Conservation (phyloP, 495 filamentous ascomycete genomes). For the Penicillium fimorum region DNA sequence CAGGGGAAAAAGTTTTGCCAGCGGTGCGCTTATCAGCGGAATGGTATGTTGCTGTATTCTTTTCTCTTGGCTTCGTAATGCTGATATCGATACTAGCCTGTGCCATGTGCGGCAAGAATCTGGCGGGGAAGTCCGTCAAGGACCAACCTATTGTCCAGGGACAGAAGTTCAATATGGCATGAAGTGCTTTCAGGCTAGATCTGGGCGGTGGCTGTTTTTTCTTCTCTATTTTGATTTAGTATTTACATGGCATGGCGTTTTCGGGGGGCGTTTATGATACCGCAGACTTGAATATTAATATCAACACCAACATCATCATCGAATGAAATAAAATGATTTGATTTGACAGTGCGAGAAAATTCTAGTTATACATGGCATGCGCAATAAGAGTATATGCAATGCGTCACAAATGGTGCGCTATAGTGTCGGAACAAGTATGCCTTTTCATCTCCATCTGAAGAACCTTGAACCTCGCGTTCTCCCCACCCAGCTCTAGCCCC, state of each 20-base stretch:
- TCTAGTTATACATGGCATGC: constrained; percentile 51
- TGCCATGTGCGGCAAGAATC: constrained; percentile 63
- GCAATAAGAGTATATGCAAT: constrained; percentile 44
- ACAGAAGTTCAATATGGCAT: constrained; percentile 66
- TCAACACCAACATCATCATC: neutral
- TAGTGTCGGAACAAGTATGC: constrained; percentile 19
- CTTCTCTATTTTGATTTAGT: neutral
- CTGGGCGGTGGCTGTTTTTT: neutral
- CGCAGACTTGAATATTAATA: neutral
- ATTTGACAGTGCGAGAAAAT: constrained; percentile 33
- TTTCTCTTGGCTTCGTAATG: neutral
- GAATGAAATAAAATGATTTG: constrained; percentile 22
- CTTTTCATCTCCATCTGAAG: constrained; percentile 10
- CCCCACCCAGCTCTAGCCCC: constrained; percentile 15
- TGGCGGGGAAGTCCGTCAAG: constrained; percentile 46
- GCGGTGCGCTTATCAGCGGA: constrained; percentile 63
- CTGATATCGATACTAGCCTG: constrained; percentile 49
- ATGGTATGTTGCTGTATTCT: constrained; percentile 45
- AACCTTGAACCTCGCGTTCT: constrained; percentile 1
- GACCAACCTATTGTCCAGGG: constrained; percentile 57
- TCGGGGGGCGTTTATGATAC: constrained; percentile 7
- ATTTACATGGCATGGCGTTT: constrained; percentile 26
- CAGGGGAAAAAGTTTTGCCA: constrained; percentile 63
- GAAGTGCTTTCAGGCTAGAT: constrained; percentile 20
- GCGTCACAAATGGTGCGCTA: constrained; percentile 22